Evolutionary conservation across 352 stramenopile species (phyloP).

Genomic region (Globisporangium spinosum): DNA sequence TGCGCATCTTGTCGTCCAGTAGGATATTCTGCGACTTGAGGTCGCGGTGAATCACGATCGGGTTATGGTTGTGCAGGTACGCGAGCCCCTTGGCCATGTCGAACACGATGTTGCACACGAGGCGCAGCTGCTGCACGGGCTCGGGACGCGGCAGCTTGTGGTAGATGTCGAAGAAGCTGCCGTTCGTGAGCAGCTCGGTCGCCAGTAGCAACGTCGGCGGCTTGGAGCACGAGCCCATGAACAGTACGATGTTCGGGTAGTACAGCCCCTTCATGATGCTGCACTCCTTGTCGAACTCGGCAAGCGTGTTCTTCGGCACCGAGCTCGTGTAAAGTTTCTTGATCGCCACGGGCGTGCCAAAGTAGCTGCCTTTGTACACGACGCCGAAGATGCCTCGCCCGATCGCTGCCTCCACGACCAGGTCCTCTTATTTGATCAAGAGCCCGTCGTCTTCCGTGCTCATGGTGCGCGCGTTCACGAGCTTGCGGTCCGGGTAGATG

Average conservation of each 20-base stretch:
- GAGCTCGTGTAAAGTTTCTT: slow-evolving; percentile 81
- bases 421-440: slow-evolving; percentile 75
- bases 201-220: slow-evolving; percentile 95
- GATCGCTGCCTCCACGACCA: slow-evolving; percentile 67
- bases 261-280: slow-evolving; percentile 88
- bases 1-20: slow-evolving; percentile 79
- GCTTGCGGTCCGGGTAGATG: slow-evolving; percentile 75
- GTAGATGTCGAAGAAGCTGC: slow-evolving; percentile 87
- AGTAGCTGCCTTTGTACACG: slow-evolving; percentile 84
- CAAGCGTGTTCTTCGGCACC: slow-evolving; percentile 77
- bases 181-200: slow-evolving; percentile 89
- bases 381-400: slow-evolving; percentile 77
- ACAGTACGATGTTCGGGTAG: slow-evolving; percentile 97
- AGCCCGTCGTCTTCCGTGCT: slow-evolving; percentile 58
- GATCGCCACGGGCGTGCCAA: slow-evolving; percentile 76
- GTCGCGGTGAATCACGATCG: slow-evolving; percentile 95
- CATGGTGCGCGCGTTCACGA: slow-evolving; percentile 48
- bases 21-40: slow-evolving; percentile 82
- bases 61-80: slow-evolving; percentile 97
- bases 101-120: slow-evolving; percentile 82
- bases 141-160: slow-evolving; percentile 72
- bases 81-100: slow-evolving; percentile 92
- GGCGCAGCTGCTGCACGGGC: slow-evolving; percentile 43
- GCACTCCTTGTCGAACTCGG: slow-evolving; percentile 84
- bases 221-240: slow-evolving; percentile 96